Evolutionary conservation across 345 rosid genomes (phyloP), one percentile per base, ranked within the genome.

Genomic region (Tarenaya hassleriana): DNA sequence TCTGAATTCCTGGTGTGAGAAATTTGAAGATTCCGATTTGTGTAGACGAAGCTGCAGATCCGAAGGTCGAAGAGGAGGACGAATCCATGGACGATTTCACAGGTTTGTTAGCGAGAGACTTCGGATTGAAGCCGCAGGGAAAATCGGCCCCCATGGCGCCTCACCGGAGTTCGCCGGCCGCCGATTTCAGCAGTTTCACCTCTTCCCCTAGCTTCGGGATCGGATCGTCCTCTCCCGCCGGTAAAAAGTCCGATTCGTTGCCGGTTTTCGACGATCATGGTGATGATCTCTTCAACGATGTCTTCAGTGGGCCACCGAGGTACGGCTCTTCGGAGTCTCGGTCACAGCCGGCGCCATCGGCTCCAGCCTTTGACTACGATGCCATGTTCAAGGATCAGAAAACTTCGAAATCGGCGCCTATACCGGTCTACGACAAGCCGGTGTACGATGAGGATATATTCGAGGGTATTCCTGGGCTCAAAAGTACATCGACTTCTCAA

Each of bases 81-180:
- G 47, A 42, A 43, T 11, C 60, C 17, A 81, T 84, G 94, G 94
- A 84, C 40, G 94, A 84, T 56, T 81, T 84, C 41, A 76, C 83
- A 10, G 82, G 80, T 11, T 34, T 81, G n/a, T 58, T 81, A 32
- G 68, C 78, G 10, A 72, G 76, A 16, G 94, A 84, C 69, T 77
- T 73, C 47, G 86, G 86, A 37, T 66, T 69, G 69, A 81, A 77
- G 41, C 94, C 86, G 29, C 94, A 79, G 15, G 94, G 89, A 8
- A 84, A 81, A 59, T 70, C 86, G 13, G 86, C 84, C 12, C 89
- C 89, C 31, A 85, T 85, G 94, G 80, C 84, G 0, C 64, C 88
- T 33, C 71, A 80, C 21, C 69, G 83, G 16, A 62, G 17, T 44
- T 47, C 67, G 13, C 56, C 64, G 1, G 8, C 65, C 4, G 20